Base-by-base conservation (phyloP, 148 eudicot genomes). In the Heliosperma pusillum region DNA sequence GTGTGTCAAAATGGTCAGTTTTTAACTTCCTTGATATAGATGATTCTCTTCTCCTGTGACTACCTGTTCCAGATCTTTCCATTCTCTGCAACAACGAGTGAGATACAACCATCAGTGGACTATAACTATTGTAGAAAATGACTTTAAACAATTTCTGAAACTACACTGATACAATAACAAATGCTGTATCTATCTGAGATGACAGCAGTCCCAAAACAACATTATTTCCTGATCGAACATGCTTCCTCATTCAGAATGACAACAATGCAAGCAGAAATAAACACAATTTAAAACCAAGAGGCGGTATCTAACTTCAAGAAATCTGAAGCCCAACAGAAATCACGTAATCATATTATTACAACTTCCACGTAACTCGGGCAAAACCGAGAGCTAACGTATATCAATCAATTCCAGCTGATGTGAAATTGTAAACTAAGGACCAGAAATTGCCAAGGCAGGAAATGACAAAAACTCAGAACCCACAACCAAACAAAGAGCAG, bases 51-150 rank as follows among this genome's bases (percentile, higher is more conserved):
- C 86, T 83, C 75, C 84, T 86, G 63, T 78, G 88, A 82, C 80
- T 85, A 27, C 90, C 85, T 22, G 81, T 80, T 76, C 86, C 89
- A 29, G 97, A 87, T 78, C 88, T 82, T 71, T 93, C 91, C 83
- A 86, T 80, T 82, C 85, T 89, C 98, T 94, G 74, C 80, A 83
- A 71, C 66, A 53, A 59, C 44, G 17, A 42, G 16, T 25, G 26
- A 9, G 26, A 60, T 15, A 30, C 65, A 74, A 45, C 27, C 20
- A 74, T 74, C 74, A 79, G 59, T 4, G 44, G 55, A 50, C 42
- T 36, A 36, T 36, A 50, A 50, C 17, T 50, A 50, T 53, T 19
- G 27, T 15, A 17, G 13, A 55, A 64, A 55, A 63, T 19, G 42
- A 68, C 53, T 47, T 59, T 27, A 36, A 36, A 5, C 42, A 50